Conservation (phyloP, 1,284 basidiomycete species). For the Irpex sp. region DNA sequence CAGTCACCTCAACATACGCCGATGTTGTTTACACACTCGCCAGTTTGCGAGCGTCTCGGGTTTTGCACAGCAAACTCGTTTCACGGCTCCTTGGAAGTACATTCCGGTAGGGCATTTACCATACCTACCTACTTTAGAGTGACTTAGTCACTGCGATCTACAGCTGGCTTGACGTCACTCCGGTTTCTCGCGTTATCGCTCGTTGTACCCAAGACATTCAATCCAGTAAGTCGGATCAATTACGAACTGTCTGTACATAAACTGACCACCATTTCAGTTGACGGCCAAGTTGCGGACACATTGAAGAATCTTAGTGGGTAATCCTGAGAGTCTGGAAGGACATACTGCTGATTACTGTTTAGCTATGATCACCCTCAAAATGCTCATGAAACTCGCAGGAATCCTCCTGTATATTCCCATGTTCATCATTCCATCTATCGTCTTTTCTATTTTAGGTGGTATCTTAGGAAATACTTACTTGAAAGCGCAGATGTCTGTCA, state of each 20-base stretch:
- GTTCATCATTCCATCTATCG: conserved; percentile 32
- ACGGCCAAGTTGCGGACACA: conserved; percentile 8
- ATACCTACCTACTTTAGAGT: background rate
- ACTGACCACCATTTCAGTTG: conserved; percentile 34
- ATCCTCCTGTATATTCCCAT: conserved; percentile 41
- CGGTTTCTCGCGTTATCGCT: conserved; percentile 49
- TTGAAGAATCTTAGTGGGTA: conserved; percentile 17
- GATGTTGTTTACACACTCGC: conserved; percentile 28
- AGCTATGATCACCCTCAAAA: conserved; percentile 21
- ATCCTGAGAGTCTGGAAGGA: background rate
- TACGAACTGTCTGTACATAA: conserved; percentile 24
- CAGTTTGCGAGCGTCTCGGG: conserved; percentile 46
- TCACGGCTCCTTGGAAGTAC: conserved; percentile 51
- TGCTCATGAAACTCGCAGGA: conserved; percentile 38
- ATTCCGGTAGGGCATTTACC: conserved; percentile 29
- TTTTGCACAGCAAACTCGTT: conserved; percentile 53
- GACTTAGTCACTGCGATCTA: no score
- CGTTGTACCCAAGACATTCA: conserved; percentile 53
- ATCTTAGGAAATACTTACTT: conserved; percentile 49
- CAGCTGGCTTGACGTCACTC: conserved; percentile 38
- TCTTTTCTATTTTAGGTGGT: conserved; percentile 40
- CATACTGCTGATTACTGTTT: conserved; percentile 21
- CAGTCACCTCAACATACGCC: background rate
- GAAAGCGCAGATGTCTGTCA: conserved; percentile 69
- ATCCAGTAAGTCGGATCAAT: conserved; percentile 24